phyloP scores from a whole-genome alignment of 495 filamentous ascomycete genomes.

The Hypoxylon crocopeplum region DNA sequence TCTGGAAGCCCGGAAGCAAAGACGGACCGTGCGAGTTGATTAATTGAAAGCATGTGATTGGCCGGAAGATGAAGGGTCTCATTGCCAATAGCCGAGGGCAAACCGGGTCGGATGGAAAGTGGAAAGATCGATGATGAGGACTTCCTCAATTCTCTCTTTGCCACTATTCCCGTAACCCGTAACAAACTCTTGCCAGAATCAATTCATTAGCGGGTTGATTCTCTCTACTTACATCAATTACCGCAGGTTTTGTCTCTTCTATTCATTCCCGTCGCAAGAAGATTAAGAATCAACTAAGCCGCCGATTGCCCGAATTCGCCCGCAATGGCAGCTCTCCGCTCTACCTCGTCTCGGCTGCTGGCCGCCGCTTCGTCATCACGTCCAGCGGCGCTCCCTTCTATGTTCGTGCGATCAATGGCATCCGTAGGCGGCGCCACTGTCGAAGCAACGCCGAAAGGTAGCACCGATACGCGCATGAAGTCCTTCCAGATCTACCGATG shows the following conservation, averaged over 20 bases:
- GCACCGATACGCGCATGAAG: slow-evolving; percentile 72
- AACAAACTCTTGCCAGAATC: no score
- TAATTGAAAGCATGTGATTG: slow-evolving; percentile 44
- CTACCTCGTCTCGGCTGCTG: slow-evolving; percentile 68
- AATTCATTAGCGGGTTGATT: no score
- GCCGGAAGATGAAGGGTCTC: slow-evolving; percentile 10
- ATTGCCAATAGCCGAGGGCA: slow-evolving; percentile 44
- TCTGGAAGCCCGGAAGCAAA: slow-evolving; percentile 23
- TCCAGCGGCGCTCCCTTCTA: slow-evolving; percentile 37
- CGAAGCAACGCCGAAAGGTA: slow-evolving; percentile 61
- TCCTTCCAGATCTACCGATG: slow-evolving; percentile 99
- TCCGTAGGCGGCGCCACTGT: slow-evolving; percentile 56
- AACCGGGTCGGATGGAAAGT: slow-evolving; percentile 40
- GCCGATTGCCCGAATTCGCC: slow-evolving; percentile 18
- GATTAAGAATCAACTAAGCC: neutral
- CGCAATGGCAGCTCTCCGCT: slow-evolving; percentile 82
- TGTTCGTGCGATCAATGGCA: slow-evolving; percentile 55
- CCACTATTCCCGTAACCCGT: slow-evolving; percentile 33
- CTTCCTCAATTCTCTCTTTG: slow-evolving; percentile 29
- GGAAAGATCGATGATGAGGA: slow-evolving; percentile 41
- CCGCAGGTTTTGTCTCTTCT: no score
- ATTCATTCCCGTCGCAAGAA: neutral
- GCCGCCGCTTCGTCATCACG: slow-evolving; percentile 55
- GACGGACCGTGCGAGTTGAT: slow-evolving; percentile 33
- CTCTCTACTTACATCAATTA: no score